These are phyloP conservation scores for Aspergillus sp. DNA, from an alignment of 2,329 filamentous ascomycete genomes.

Conservation along the genomic window DNA sequence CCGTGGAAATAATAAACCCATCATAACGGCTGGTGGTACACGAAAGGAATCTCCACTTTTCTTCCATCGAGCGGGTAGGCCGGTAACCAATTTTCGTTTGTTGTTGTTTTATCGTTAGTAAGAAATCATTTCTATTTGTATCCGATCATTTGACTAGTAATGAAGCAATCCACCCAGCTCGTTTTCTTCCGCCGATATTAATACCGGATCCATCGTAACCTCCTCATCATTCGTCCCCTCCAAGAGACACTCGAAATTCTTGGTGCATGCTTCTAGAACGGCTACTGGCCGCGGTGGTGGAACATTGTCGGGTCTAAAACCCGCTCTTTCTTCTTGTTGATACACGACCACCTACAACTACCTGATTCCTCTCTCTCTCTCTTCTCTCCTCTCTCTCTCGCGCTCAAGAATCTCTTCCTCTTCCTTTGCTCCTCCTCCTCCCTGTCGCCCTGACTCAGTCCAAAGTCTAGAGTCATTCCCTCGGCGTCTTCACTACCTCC, in stretches of 20 bases:
- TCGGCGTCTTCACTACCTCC: not conserved
- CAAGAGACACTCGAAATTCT: slow-evolving; percentile 1
- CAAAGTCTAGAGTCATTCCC: not conserved
- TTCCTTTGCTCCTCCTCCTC: slow-evolving; percentile 16
- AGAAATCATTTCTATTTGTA: slow-evolving; percentile 6
- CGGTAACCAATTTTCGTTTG: slow-evolving; percentile 7
- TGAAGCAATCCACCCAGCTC: not conserved
- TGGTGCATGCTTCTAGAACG: slow-evolving; percentile 13
- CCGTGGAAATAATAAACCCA: not conserved
- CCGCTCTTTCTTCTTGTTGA: slow-evolving; percentile 1
- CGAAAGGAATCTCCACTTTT: not conserved
- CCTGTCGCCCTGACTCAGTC: slow-evolving; percentile 11
- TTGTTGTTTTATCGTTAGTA: not conserved
- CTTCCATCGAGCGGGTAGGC: slow-evolving; percentile 13
- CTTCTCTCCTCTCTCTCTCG: slow-evolving; percentile 8
- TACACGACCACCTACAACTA: slow-evolving; percentile 2
- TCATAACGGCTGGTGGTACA: not conserved
- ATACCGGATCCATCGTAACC: not conserved
- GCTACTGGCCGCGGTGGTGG: slow-evolving; percentile 12
- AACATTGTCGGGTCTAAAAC: slow-evolving; percentile 11
- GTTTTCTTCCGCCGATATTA: not conserved
- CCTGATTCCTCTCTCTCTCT: slow-evolving; percentile 14
- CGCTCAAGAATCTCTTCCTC: slow-evolving; percentile 6
- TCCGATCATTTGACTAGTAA: slow-evolving; percentile 1
- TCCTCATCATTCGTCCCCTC: not conserved